Evolutionary conservation across 495 filamentous ascomycete genomes (phyloP).

Genomic region (Podospora fimiseda): DNA sequence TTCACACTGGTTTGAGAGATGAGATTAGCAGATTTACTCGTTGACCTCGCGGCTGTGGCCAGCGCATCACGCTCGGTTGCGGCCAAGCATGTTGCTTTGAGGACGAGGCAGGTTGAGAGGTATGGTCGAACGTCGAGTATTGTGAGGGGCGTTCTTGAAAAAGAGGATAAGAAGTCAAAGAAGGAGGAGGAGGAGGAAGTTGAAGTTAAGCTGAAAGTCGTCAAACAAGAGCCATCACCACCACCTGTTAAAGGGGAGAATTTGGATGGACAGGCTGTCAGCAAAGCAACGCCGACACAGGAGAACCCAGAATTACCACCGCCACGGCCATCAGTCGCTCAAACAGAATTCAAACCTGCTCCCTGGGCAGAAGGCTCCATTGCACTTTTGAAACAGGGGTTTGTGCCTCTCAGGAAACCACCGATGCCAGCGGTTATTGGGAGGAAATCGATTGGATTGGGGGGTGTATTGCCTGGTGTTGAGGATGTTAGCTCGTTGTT

Average conservation of each 20-base stretch:
- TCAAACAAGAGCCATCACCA: neutral
- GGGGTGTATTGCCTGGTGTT: conserved; percentile 11
- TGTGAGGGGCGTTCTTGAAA: conserved; percentile 50
- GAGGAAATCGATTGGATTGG: conserved; percentile 2
- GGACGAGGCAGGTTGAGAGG: conserved; percentile 68
- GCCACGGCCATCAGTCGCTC: neutral
- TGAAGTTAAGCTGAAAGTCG: neutral
- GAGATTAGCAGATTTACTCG: conserved; percentile 49
- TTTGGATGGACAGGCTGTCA: too few relatives aligned
- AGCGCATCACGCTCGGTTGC: conserved; percentile 73
- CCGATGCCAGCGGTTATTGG: neutral
- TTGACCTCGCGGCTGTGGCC: conserved; percentile 74
- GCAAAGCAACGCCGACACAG: neutral
- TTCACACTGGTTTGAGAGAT: conserved; percentile 23
- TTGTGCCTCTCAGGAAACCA: conserved; percentile 3
- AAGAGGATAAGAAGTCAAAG: conserved; percentile 16
- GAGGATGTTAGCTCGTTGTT: conserved; percentile 33
- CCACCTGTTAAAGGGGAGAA: neutral
- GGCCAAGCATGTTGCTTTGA: conserved; percentile 70
- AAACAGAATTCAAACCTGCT: conserved; percentile 5
- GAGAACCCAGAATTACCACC: neutral
- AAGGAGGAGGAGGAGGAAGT: neutral
- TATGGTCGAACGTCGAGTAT: conserved; percentile 74
- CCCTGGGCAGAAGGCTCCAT: conserved; percentile 13
- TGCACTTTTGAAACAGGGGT: conserved; percentile 4